Evolutionary conservation across 1,284 basidiomycete genomes (phyloP), one percentile per base, ranked within the genome.

Genomic region (Apiotrichum sp.): DNA sequence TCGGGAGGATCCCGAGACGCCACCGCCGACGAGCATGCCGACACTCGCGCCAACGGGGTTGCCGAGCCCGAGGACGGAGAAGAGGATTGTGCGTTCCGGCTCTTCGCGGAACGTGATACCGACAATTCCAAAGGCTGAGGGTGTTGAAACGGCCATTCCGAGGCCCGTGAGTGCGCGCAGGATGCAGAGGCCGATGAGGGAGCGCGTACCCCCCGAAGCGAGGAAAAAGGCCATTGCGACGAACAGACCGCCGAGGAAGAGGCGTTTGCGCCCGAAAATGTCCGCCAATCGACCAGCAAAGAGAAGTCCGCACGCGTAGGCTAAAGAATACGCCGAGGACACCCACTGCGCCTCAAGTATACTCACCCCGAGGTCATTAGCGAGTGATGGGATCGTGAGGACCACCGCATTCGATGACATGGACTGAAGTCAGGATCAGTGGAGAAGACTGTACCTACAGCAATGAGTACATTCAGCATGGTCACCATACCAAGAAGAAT

Each of bases 201-300:
- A 52, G 22, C 61, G 54, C 34, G 65, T 53, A 31, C 60, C 61
- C 43, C 63, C 66, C 4, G 63, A 65, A 31, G 64, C 46, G 51
- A 68, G 52, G 46, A 53, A 53, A 52, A 61, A 58, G 8, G 58
- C 34, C n/a, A 55, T 22, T 4, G 56, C 52, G 3, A 44, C 43
- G 6, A 52, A 32, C 42, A 68, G 51, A 14, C 76, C 75, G 10
- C 60, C 46, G 35, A 76, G 57, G 55, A 75, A 78, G 14, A 77
- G 63, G 7, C 52, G 47, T 46, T 69, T 66, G 36, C 72, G 63
- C 2, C 75, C 75, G 44, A 70, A 73, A 40, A 76, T 65, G 50
- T 78, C 76, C 3, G 75, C 72, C 51, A 78, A 57, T 6, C 70
- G 68, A 8, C 76, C 76, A 2, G 67, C 57, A n/a, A 76, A 66